Evolutionary conservation across 345 rosid genomes (phyloP).

Genomic region (Hypericum perforatum): DNA sequence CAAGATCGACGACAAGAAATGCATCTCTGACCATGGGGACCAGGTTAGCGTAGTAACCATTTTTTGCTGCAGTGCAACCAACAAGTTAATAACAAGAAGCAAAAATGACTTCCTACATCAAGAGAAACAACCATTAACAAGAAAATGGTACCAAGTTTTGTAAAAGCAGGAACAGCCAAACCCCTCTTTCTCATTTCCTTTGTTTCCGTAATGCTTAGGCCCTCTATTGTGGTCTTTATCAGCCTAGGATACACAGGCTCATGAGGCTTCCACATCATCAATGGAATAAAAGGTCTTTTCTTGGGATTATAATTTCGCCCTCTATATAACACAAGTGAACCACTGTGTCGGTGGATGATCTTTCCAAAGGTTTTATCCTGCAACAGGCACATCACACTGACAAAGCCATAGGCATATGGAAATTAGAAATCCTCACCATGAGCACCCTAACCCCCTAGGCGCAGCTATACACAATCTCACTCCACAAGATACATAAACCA

Average conservation of each 20-base stretch:
- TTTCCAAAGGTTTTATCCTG: slow-evolving; percentile 70
- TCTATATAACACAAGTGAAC: slow-evolving; percentile 61
- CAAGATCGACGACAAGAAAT: slow-evolving; percentile 53
- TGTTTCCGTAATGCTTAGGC: slow-evolving; percentile 70
- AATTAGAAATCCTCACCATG: too few species aligned
- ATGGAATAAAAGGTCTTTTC: slow-evolving; percentile 70
- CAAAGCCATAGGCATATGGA: neutral
- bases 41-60: slow-evolving; percentile 83
- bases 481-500: neutral
- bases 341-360: slow-evolving; percentile 67
- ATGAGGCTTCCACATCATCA: slow-evolving; percentile 94
- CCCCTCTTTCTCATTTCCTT: slow-evolving; percentile 83
- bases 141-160: slow-evolving; percentile 52
- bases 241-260: slow-evolving; percentile 82
- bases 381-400: slow-evolving; percentile 6
- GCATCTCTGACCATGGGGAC: slow-evolving; percentile 94
- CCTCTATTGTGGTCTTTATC: slow-evolving; percentile 77
- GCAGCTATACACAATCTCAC: neutral
- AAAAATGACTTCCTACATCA: neutral
- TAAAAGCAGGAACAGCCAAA: slow-evolving; percentile 57
- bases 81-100: slow-evolving; percentile 10
- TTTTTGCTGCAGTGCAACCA: slow-evolving; percentile 55
- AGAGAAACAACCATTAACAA: slow-evolving; percentile 1
- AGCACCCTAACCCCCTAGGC: too few species aligned
- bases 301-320: slow-evolving; percentile 70